phyloP scores from a whole-genome alignment of 2,329 filamentous ascomycete genomes.

The Fusarium clavum region DNA sequence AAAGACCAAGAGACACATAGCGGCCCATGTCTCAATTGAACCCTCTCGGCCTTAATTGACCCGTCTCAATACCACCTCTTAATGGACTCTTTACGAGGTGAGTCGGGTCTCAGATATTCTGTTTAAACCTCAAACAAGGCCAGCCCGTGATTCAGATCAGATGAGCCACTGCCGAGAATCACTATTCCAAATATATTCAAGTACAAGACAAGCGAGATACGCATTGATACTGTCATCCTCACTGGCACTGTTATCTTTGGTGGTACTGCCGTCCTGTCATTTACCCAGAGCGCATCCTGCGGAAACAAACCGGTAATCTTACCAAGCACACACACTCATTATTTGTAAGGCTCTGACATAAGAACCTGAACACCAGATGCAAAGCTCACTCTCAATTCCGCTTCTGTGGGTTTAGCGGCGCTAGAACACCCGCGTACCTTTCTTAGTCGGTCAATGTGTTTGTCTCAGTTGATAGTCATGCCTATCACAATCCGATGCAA shows the following conservation, averaged over 20 bases:
- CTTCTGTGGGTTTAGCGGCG: background rate
- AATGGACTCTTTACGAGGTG: background rate
- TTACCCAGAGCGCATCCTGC: background rate
- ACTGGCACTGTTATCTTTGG: background rate
- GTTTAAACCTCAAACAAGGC: background rate
- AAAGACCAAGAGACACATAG: background rate
- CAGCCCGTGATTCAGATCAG: background rate
- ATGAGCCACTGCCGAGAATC: slow-evolving; percentile 2
- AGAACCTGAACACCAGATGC: background rate
- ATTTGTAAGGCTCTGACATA: background rate
- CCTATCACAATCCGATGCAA: slow-evolving; percentile 31
- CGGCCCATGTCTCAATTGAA: background rate
- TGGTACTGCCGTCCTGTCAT: background rate
- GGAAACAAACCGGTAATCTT: background rate
- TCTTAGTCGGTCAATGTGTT: slow-evolving; percentile 18
- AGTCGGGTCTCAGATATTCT: background rate
- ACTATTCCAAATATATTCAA: background rate
- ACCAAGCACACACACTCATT: background rate
- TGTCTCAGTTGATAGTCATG: slow-evolving; percentile 23
- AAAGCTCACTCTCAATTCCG: background rate
- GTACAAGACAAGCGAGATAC: background rate
- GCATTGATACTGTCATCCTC: background rate
- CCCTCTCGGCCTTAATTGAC: background rate
- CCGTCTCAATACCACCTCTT: background rate
- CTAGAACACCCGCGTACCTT: slow-evolving; percentile 11